Evolutionary conservation across 176 grass and related monocot genomes (phyloP).

Genomic region (Oryza longistaminata): DNA sequence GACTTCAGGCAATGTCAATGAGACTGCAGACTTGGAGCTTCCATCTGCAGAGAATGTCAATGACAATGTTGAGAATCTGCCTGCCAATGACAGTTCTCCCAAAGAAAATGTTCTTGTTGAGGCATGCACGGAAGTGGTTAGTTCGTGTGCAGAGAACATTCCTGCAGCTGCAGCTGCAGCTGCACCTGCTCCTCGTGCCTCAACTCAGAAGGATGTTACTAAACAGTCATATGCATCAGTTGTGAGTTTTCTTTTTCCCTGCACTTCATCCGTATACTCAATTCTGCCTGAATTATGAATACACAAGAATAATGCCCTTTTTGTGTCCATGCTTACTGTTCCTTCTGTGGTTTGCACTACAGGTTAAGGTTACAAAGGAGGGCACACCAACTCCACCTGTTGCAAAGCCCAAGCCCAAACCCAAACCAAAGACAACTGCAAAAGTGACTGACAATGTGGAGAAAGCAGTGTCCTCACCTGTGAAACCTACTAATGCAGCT

Average conservation of each 20-base stretch:
- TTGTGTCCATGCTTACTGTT: background rate
- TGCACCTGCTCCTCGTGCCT: conserved; percentile 21
- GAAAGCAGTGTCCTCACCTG: conserved; percentile 40
- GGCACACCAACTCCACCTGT: conserved; percentile 26
- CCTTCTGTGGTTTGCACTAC: background rate
- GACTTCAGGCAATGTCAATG: conserved; percentile 10
- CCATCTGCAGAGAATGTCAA: conserved; percentile 13
- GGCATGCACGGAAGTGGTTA: background rate
- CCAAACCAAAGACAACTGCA: conserved; percentile 31
- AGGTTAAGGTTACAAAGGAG: conserved; percentile 58
- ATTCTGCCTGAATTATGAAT: background rate
- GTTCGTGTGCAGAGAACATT: background rate
- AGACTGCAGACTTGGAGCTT: background rate
- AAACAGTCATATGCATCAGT: conserved; percentile 85
- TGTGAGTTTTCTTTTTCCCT: conserved; percentile 55
- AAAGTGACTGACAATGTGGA: conserved; percentile 48
- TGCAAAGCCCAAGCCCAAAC: conserved; percentile 44
- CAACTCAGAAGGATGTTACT: conserved; percentile 50
- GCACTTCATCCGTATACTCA: background rate
- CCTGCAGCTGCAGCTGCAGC: conserved; percentile 32
- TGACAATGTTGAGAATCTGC: conserved; percentile 3
- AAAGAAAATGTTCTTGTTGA: background rate
- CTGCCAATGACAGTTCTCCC: conserved; percentile 6
- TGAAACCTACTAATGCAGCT: conserved; percentile 31
- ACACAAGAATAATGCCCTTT: background rate